phyloP scores from a whole-genome alignment of 2,329 filamentous ascomycete species.

The Akanthomyces lecanii region DNA sequence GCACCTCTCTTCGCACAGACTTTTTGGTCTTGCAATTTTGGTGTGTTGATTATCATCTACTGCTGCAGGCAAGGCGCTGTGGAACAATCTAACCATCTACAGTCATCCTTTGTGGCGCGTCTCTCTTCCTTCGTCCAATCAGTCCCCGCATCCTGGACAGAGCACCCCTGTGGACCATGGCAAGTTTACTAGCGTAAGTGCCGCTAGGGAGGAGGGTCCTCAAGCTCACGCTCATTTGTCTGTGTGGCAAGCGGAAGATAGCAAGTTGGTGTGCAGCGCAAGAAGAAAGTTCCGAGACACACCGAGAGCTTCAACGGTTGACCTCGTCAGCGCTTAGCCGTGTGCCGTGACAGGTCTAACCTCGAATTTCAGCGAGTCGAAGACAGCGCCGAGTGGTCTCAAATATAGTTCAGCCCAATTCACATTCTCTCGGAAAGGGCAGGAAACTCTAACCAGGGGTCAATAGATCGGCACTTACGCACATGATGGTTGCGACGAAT shows the following conservation, averaged over 20 bases:
- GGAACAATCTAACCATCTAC: constrained; percentile 9
- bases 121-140: background rate
- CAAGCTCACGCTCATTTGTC: constrained; percentile 4
- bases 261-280: background rate
- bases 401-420: background rate
- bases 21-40: background rate
- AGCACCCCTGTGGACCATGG: background rate
- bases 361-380: background rate
- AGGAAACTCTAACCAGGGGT: background rate
- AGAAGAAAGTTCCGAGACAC: constrained; percentile 10
- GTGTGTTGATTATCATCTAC: constrained; percentile 2
- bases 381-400: background rate
- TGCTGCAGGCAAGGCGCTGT: background rate
- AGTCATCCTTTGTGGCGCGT: background rate
- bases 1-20: constrained; percentile 14
- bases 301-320: constrained; percentile 7
- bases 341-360: constrained; percentile 1
- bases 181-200: background rate
- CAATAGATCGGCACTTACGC: background rate
- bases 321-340: background rate
- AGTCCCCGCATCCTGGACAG: background rate
- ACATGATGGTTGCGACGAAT: background rate
- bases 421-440: background rate
- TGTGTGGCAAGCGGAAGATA: constrained; percentile 1
- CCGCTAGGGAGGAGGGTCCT: background rate